phyloP scores from a whole-genome alignment of 768 basidiomycete species.

The Kwoniella europaea region DNA sequence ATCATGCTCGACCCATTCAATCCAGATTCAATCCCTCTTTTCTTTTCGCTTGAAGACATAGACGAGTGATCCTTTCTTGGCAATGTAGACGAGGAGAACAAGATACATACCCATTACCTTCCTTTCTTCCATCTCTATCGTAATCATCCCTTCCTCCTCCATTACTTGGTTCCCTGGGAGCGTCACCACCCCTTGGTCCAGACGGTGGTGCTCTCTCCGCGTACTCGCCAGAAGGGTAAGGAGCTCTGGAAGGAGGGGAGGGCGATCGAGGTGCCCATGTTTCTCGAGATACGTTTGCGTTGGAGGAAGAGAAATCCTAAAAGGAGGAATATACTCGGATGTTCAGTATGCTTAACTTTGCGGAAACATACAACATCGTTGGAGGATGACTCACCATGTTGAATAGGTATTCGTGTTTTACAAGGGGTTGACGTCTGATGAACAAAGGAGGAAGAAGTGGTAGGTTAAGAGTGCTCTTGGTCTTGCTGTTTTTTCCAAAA shows the following conservation, averaged over 20 bases:
- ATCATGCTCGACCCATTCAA: no score
- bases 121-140: constrained; percentile 11
- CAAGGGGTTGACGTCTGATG: no score
- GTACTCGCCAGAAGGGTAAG: constrained; percentile 4
- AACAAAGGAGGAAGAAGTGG: no score
- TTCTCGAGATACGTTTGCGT: constrained; percentile 45
- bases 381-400: no score
- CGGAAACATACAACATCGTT: no score
- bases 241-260: constrained; percentile 1
- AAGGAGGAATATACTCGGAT: not conserved
- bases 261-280: constrained; percentile 47
- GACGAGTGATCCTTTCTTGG: not conserved
- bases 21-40: not conserved
- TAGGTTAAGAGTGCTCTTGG: no score
- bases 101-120: constrained; percentile 11
- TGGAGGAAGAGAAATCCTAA: constrained; percentile 49
- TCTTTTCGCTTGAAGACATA: not conserved
- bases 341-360: no score
- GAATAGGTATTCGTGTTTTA: no score
- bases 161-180: constrained; percentile 9
- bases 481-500: no score
- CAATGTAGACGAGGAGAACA: not conserved
- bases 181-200: constrained; percentile 3
- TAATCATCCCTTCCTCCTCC: constrained; percentile 16
- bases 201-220: constrained; percentile 14